Evolutionary conservation across 2,329 filamentous ascomycete species (phyloP).

Genomic region (Epichloe sp.): DNA sequence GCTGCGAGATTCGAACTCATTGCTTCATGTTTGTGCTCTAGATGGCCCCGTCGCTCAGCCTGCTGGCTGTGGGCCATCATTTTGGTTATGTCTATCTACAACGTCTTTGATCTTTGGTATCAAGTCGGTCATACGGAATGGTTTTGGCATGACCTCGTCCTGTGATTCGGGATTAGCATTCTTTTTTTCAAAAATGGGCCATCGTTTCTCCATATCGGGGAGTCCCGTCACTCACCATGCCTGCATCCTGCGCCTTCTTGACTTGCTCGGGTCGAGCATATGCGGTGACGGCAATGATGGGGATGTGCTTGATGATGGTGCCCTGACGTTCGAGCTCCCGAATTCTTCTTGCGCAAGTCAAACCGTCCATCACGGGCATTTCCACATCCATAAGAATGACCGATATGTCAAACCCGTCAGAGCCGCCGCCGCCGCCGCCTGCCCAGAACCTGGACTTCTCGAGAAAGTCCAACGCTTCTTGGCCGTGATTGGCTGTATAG

Average conservation of each 20-base stretch:
- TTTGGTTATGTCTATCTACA: background rate
- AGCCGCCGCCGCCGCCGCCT: slow-evolving; percentile 32
- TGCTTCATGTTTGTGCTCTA: too few relatives aligned
- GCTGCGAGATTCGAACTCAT: background rate
- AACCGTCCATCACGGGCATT: slow-evolving; percentile 74
- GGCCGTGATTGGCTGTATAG: slow-evolving; percentile 51
- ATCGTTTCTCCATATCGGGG: too few relatives aligned
- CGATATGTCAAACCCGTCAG: slow-evolving; percentile 37
- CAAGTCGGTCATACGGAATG: slow-evolving; percentile 5
- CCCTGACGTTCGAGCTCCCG: slow-evolving; percentile 51
- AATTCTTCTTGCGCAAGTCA: slow-evolving; percentile 59
- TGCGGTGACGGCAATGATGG: slow-evolving; percentile 70
- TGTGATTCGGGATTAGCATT: background rate
- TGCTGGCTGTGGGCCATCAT: background rate
- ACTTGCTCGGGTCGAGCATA: slow-evolving; percentile 66
- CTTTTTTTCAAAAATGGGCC: background rate
- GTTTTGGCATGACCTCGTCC: slow-evolving; percentile 6
- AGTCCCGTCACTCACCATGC: slow-evolving; percentile 45
- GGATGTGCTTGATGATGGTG: slow-evolving; percentile 50
- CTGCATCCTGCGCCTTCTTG: slow-evolving; percentile 53
- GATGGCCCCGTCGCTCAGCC: background rate
- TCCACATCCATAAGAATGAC: slow-evolving; percentile 70
- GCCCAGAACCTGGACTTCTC: slow-evolving; percentile 42
- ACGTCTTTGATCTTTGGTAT: slow-evolving; percentile 5
- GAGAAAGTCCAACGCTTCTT: slow-evolving; percentile 45